Evolutionary conservation across 345 rosid genomes (phyloP).

Genomic region (Excoecaria cochinchinensis): DNA sequence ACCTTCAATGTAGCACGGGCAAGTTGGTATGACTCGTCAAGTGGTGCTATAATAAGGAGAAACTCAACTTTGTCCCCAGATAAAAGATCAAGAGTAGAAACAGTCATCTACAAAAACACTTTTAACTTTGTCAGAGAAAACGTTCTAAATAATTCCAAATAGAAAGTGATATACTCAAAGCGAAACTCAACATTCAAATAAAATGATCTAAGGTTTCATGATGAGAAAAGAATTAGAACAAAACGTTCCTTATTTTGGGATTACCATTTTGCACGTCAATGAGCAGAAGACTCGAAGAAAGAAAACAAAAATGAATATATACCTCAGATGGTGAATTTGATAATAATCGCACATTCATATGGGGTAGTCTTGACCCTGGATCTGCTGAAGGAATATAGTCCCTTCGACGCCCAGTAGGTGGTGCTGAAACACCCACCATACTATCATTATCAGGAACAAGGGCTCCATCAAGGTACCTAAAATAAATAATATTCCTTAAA

Average conservation of each 20-base stretch:
- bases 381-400: conserved; percentile 74
- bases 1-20: conserved; percentile 52
- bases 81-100: conserved; percentile 78
- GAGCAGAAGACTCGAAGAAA: neutral
- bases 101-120: conserved; percentile 34
- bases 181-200: neutral
- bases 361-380: conserved; percentile 91
- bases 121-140: neutral
- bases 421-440: conserved; percentile 25
- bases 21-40: conserved; percentile 59
- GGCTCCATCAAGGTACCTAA: conserved; percentile 82
- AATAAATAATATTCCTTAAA: conserved; percentile 5
- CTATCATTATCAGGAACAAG: conserved; percentile 52
- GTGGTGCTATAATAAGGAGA: conserved; percentile 72
- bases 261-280: neutral
- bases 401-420: conserved; percentile 70
- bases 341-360: conserved; percentile 56
- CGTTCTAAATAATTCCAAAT: neutral
- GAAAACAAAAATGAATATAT: conserved; percentile 9
- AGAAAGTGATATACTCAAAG: neutral
- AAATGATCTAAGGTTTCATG: neutral
- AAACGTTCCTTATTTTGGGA: neutral
- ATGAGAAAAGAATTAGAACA: neutral
- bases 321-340: conserved; percentile 48
- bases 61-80: conserved; percentile 68